phyloP scores from a whole-genome alignment of 2,329 filamentous ascomycete genomes.

The Hypoxylon sp. region DNA sequence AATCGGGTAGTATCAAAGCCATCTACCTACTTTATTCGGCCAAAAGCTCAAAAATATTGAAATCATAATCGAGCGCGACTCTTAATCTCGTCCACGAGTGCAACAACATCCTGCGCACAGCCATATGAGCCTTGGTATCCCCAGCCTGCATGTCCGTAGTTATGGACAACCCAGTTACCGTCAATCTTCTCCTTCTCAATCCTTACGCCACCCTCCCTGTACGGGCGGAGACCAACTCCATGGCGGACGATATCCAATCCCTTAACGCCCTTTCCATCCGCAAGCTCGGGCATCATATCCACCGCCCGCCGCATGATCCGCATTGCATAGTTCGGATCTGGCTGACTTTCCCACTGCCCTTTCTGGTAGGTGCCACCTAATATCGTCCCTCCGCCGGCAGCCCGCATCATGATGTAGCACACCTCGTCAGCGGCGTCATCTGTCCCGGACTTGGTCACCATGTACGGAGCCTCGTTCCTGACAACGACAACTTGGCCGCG shows the following conservation, averaged over 20 bases:
- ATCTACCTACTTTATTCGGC: not conserved
- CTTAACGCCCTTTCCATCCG: conserved; percentile 76
- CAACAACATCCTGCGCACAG: conserved; percentile 75
- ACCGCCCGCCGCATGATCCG: conserved; percentile 88
- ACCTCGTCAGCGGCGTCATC: conserved; percentile 81
- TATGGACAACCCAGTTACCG: conserved; percentile 78
- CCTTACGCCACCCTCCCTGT: conserved; percentile 79
- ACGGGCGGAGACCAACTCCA: conserved; percentile 84
- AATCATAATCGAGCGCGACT: conserved; percentile 44
- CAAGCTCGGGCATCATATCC: conserved; percentile 74
- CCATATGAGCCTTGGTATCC: conserved; percentile 81
- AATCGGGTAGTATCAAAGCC: not conserved
- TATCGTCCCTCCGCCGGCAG: conserved; percentile 84
- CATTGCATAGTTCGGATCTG: conserved; percentile 83
- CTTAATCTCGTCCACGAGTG: conserved; percentile 75
- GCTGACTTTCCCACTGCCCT: conserved; percentile 82
- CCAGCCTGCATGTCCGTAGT: conserved; percentile 85
- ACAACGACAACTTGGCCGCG: conserved; percentile 89
- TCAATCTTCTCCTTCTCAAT: conserved; percentile 80
- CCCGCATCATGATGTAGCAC: conserved; percentile 86
- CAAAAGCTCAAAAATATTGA: not conserved
- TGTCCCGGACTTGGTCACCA: conserved; percentile 79
- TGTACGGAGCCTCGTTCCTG: conserved; percentile 80
- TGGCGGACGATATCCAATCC: conserved; percentile 83
- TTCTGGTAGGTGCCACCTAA: conserved; percentile 89